These are phyloP conservation scores for Xylariaceae sp. DNA, from an alignment of 2,329 filamentous ascomycete species.

Conservation along the genomic window DNA sequence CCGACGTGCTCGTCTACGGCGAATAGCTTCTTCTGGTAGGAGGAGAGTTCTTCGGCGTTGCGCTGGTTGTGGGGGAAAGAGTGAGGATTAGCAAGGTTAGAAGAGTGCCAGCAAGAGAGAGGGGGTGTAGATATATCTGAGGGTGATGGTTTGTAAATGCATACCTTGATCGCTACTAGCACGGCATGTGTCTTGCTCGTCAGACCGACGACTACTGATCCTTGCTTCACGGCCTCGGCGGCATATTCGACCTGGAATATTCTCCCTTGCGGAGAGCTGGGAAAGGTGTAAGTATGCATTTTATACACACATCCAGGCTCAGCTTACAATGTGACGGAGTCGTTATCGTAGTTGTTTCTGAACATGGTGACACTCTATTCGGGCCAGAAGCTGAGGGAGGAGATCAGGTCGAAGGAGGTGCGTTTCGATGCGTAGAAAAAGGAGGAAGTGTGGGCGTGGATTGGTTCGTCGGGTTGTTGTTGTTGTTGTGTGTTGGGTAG, in stretches of 20 bases:
- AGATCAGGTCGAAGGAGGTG: neutral
- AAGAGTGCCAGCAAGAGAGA: neutral
- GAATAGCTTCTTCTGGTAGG: slow-evolving; percentile 99
- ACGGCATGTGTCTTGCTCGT: slow-evolving; percentile 98
- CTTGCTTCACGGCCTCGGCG: slow-evolving; percentile 97
- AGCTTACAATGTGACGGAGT: slow-evolving; percentile 96
- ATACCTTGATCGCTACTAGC: slow-evolving; percentile 91
- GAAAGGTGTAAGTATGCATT: slow-evolving; percentile 20
- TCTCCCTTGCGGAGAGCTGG: slow-evolving; percentile 93
- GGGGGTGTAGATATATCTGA: neutral
- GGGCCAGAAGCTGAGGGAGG: neutral
- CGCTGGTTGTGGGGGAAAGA: slow-evolving; percentile 51
- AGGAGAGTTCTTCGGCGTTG: slow-evolving; percentile 98
- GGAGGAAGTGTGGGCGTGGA: slow-evolving; percentile 8
- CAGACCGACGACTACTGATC: slow-evolving; percentile 93
- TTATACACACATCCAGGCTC: slow-evolving; percentile 8
- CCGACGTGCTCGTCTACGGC: slow-evolving; percentile 93
- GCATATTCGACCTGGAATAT: slow-evolving; percentile 99
- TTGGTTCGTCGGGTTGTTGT: slow-evolving; percentile 16
- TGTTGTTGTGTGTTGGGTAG: slow-evolving; percentile 9
- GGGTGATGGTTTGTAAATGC: slow-evolving; percentile 12
- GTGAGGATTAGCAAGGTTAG: slow-evolving; percentile 5
- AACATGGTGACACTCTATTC: slow-evolving; percentile 66
- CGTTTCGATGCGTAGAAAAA: neutral
- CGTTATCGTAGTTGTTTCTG: slow-evolving; percentile 99